Percentiles rank a stretch among this genome's conserved stretches.
Conservation (phyloP, 352 stramenopile species). For the Pythium rhizo-oryzae region DNA sequence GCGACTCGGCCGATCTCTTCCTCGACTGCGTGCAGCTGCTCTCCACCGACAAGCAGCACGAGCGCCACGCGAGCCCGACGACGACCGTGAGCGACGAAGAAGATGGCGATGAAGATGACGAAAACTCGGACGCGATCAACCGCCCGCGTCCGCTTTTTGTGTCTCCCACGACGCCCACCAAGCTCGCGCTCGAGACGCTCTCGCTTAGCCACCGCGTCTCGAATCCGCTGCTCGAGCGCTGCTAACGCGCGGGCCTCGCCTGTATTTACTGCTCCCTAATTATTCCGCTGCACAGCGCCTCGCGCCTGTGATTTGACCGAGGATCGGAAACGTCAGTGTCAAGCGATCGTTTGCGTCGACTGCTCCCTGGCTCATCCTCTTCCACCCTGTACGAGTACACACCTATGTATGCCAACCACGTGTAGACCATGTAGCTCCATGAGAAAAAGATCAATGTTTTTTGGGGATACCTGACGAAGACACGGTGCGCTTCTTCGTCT, state of each 20-base stretch:
- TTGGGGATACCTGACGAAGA: not conserved
- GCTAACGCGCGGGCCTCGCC: not conserved
- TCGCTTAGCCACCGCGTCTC: not conserved
- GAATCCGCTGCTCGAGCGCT: not conserved
- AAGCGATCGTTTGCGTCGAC: not conserved
- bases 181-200: conserved; percentile 8
- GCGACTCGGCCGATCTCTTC: conserved; percentile 83
- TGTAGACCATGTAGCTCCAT: not conserved
- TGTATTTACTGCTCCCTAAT: conserved; percentile 7
- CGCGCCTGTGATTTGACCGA: too few species aligned
- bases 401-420: not conserved
- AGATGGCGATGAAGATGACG: not conserved
- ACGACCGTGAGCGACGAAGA: conserved; percentile 13
- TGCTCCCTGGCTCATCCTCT: not conserved
- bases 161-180: not conserved
- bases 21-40: conserved; percentile 78
- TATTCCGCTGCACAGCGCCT: not conserved
- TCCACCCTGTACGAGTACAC: not conserved
- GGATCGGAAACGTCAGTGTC: too few species aligned
- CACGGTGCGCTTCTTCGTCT: not conserved
- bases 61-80: conserved; percentile 6
- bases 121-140: not conserved
- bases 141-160: not conserved
- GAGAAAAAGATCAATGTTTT: not conserved
- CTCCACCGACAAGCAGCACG: conserved; percentile 36